Evolutionary conservation across 1,139 yeast species (phyloP), one percentile per base, ranked within the genome.

Genomic region (Kluyveromyces sp.): DNA sequence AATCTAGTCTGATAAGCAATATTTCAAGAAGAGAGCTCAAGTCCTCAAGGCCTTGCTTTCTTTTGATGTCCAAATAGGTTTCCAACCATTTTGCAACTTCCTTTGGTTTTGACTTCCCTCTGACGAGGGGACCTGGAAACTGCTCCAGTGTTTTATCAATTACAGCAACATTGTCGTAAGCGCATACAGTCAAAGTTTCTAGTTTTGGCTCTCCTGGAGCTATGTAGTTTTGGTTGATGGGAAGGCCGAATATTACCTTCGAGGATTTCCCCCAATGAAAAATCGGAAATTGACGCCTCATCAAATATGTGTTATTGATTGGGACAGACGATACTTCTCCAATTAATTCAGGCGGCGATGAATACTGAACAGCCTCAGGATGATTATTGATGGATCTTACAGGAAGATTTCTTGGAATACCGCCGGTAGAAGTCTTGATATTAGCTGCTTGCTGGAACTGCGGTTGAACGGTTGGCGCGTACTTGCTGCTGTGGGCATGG

Each of bases 231-330:
- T 42, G 33, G 12, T 32, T 39, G 6, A 68, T 55, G 4, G 83
- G 80, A 31, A 76, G 55, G 42, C 71, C 68, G 32, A 68, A 66
- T 1, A 72, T 71, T 16, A 74, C 59, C 41, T 67, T 72, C 9
- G 69, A 68, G 4, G 74, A 67, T 32, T 69, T 65, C 39, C 85
- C 75, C 85, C 94, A 88, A 45, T 75, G 70, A 59, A 87, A 83
- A 30, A 88, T 62, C 0, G 95, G 95, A 61, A 83, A 84, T 59
- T 86, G 95, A 46, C 85, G 66, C 33, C 57, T 60, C 12, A 64
- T 50, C 4, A 69, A 57, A n/a, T 58, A 64, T 4, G 49, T 41
- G 34, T 54, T 55, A 44, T 57, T 56, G 16, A 20, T 8, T 15
- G 22, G 31, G 17, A 4, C 13, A 11, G 29, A 30, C 28, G 32